Base-by-base conservation (phyloP, 179 eudicot genomes). In the Pouteria campechiana region DNA sequence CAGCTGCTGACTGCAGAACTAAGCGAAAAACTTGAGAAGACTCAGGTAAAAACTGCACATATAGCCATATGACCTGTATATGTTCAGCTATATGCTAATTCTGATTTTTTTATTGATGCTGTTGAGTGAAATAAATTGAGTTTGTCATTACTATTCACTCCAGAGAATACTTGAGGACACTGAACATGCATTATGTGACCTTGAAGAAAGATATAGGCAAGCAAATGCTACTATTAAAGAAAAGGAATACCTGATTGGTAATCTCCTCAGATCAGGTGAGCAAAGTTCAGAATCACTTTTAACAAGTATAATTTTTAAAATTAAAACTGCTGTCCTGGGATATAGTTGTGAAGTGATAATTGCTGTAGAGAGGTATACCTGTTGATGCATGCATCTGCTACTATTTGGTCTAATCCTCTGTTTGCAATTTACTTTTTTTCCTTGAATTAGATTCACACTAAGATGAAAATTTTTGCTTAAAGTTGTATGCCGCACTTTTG, bases 161-260 rank as follows among this genome's bases (percentile, higher is more conserved):
- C 84, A 92, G 99, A 87, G 57, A 75, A 82, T 70, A 63, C 80
- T 92, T 15, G 79, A 72, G 47, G 84, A 83, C 72, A 92, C 92
- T 44, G 88, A 78, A 58, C 63, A 80, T 72, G 64, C 85, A 35
- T 64, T 86, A 63, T 61, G 63, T 48, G 83, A 83, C 62, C 93
- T 92, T 36, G 94, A 87, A 72, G 96, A 87, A 50, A 77, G 68
- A 57, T 78, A 77, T 52, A 75, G 85, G 55, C 94, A 92, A 55
- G 94, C 99, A 44, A 87, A 67, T 72, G 78, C 78, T 34, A 79
- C 85, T 29, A 92, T 87, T 39, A 87, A 78, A 65, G 96, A 92
- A 51, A 92, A 87, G 58, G 99, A 92, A 41, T 83, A 63, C 49
- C 49, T 92, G 37, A 92, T 92, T 47, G 68, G 74, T 50, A 79